Conservation (phyloP, 345 rosid species). For the Ceriops zippeliana region DNA sequence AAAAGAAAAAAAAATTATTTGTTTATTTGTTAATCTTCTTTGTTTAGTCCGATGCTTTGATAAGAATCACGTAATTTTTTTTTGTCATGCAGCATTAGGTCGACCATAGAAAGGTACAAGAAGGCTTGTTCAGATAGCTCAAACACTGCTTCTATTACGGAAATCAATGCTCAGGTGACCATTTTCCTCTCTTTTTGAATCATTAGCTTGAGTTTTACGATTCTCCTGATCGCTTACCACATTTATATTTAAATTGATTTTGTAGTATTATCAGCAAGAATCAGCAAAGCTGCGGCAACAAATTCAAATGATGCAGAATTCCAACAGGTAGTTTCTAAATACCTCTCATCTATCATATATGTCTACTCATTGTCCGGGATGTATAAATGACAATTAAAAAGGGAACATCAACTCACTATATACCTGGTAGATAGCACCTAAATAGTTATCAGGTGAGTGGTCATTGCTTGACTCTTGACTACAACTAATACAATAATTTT, state of each 20-base stretch:
- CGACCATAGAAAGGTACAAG: constrained; percentile 92
- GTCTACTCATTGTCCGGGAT: background rate
- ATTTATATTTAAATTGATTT: background rate
- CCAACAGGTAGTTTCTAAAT: constrained; percentile 60
- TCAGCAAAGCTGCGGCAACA: constrained; percentile 91
- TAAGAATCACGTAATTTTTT: background rate
- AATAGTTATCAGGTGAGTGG: too few species aligned
- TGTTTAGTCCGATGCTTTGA: background rate
- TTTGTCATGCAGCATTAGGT: constrained; percentile 52
- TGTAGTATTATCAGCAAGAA: constrained; percentile 94
- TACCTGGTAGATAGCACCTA: too few species aligned
- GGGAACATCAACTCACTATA: background rate
- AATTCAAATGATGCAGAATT: constrained; percentile 84
- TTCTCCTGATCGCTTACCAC: too few species aligned
- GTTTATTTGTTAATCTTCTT: background rate
- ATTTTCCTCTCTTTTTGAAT: background rate
- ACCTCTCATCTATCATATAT: background rate
- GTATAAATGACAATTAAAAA: background rate
- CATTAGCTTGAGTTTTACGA: too few species aligned
- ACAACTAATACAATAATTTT: too few species aligned
- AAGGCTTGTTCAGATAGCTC: constrained; percentile 76
- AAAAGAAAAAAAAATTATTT: too few species aligned
- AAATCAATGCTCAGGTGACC: constrained; percentile 93
- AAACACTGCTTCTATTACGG: constrained; percentile 58
- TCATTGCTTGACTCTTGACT: too few species aligned